Evolutionary conservation across 2,329 filamentous ascomycete species (phyloP), one percentile per base, ranked within the genome.

Genomic region (Nothophaeocryptopus gaeumannii): DNA sequence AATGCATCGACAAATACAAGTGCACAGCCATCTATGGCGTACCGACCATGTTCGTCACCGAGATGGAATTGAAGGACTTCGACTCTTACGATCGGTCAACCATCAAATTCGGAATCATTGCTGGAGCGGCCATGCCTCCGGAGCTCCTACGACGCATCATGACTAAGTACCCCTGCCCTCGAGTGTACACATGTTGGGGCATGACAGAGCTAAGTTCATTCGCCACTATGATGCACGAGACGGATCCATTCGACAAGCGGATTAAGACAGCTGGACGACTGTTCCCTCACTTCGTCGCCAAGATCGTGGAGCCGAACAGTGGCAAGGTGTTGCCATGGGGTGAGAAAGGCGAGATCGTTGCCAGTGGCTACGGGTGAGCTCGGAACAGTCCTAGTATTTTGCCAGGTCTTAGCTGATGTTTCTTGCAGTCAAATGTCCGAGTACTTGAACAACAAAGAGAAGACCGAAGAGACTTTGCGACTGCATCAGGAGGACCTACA

Each of bases 41-140:
- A 0, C 88, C 88, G 0, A 87, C 88, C 49, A 92, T 92, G 88
- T 89, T 90, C 67, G 86, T 89, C 64, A 83, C 83, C 8, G 58
- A 59, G 37, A 61, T 63, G 61, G 61, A 58, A 33, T 38, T 53
- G 40, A 58, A 59, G 44, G 57, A 58, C 15, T 61, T 61, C 34
- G 52, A 57, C 12, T 50, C 50, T 14, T 52, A 49, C 20, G 55
- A 62, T 47, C 54, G 54, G 33, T 63, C 61, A 9, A 55, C 58
- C 11, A 58, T 62, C 53, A 60, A 57, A 31, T 7, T 90, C 89
- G 61, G 56, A 13, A 59, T 63, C 41, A 85, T 90, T 38, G 88
- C 88, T 0, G 88, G 88, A 0, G 85, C 86, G 0, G 86, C 87
- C 0, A 87, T 92, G 1, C 87, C 88, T 2, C 77, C 81, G 2